These are phyloP conservation scores for Xylaria castorea DNA, from an alignment of 495 filamentous ascomycete genomes.

Conservation along the genomic window DNA sequence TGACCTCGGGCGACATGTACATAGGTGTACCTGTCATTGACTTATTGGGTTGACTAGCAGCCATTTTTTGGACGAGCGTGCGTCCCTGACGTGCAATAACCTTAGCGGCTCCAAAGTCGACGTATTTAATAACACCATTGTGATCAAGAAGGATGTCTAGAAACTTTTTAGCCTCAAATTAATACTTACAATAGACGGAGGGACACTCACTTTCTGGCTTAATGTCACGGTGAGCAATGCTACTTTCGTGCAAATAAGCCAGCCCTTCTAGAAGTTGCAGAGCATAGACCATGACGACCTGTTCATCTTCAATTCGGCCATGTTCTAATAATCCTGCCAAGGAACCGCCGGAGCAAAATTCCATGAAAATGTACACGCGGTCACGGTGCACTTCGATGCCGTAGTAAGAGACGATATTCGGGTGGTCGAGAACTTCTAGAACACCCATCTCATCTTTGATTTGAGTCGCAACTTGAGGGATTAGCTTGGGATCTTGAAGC, in stretches of 20 bases:
- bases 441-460: slow-evolving; percentile 98
- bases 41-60: slow-evolving; percentile 74
- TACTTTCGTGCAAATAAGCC: slow-evolving; percentile 88
- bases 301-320: slow-evolving; percentile 96
- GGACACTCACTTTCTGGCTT: slow-evolving; percentile 87
- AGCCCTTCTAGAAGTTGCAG: slow-evolving; percentile 95
- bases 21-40: slow-evolving; percentile 98
- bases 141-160: slow-evolving; percentile 95
- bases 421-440: slow-evolving; percentile 91
- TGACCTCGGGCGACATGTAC: slow-evolving; percentile 99
- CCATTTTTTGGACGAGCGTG: slow-evolving; percentile 71
- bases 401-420: slow-evolving; percentile 96
- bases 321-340: slow-evolving; percentile 91
- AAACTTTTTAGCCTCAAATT: slow-evolving; percentile 18
- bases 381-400: slow-evolving; percentile 98
- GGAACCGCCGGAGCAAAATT: slow-evolving; percentile 95
- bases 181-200: slow-evolving; percentile 10
- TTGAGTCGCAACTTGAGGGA: slow-evolving; percentile 89
- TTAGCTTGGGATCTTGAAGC: slow-evolving; percentile 93
- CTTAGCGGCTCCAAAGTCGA: slow-evolving; percentile 97
- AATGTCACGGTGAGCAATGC: slow-evolving; percentile 95
- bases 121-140: slow-evolving; percentile 98
- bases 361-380: slow-evolving; percentile 99
- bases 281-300: slow-evolving; percentile 96
- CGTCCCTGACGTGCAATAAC: slow-evolving; percentile 94